Base-by-base conservation (phyloP, 352 stramenopile species). In the Pythium periplocum region DNA sequence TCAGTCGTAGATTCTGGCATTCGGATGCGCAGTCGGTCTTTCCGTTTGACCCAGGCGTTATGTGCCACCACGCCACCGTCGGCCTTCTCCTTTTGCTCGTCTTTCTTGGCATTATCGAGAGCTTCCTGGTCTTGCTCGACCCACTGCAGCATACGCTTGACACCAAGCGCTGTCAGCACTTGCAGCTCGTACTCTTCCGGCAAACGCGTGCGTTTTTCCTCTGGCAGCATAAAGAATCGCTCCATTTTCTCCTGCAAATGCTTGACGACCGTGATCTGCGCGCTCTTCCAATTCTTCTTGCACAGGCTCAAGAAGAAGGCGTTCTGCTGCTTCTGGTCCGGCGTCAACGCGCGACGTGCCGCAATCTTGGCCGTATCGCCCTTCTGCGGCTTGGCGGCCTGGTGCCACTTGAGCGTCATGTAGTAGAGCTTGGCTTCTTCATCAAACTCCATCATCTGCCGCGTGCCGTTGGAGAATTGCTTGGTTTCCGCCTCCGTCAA, bases 321-420 rank as follows among this genome's bases (percentile, higher is more conserved):
- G 35, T 93, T 92, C 46, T 90, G 81, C 45, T 72, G 69, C 62
- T 91, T 93, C 47, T 93, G 80, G 61, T 93, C 83, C 0, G 53
- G 34, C 10, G 80, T 84, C 46, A 93, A 73, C 45, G 51, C 49
- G 35, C 81, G 69, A 1, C 83, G 72, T 12, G 81, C 81, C 0
- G 83, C 81, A 37, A 93, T 92, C 61, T 92, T 93, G 39, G 83
- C 83, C 6, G 81, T 93, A 57, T 93, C 83, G 6, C 81, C 83
- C 50, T 91, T 91, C 41, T 92, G 81, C 6, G 75, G 75, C 61
- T 93, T 93, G 45, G 74, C 81, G 5, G 83, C 81, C 26, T 83
- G 68, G 48, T 89, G 83, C 80, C 83, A 93, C 63, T 93, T 93
- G 51, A 93, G 71, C 31, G 83, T 90, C 78, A 93, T 87, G 57